Evolutionary conservation across 306 rosid genomes (phyloP), one percentile per base, ranked within the genome.

Genomic region (Glycine latifolia): DNA sequence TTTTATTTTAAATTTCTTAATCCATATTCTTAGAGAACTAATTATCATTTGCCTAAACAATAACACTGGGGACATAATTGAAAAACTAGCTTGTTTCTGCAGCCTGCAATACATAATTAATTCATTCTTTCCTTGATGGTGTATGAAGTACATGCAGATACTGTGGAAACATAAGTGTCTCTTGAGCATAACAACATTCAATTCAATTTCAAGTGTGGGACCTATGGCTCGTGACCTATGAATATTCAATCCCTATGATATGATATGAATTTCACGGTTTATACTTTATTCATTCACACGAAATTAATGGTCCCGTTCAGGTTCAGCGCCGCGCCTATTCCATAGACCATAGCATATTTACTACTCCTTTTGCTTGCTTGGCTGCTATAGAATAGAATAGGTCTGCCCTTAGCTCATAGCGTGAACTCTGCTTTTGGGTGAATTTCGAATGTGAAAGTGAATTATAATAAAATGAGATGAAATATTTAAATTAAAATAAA

Each of bases 321-420:
- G n/a, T 54, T 54, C 77, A 70, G 46, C 71, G 70, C 73, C 54
- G 73, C 54, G 54, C 78, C 73, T 59, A 62, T 58, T 16, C 11
- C 26, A 1, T 54, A 54, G 9, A n/a, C 7, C 20, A 54, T 15
- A 54, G 17, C 44, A 41, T 14, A 3, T 6, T 2, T 7, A 35
- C 4, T 16, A 72, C 60, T 4, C 17, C 65, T 59, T 17, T 20
- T 59, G 37, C 65, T 26, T 26, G 31, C 2, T 26, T 26, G 31
- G 31, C 26, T 60, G 39, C 39, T 10, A 43, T 43, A 43, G 0
- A 43, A 43, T 6, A 10, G 1, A 8, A 20, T 76, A 76, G 70
- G 16, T 26, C 71, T 76, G 80, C 71, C 20, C 33, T 11, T 11
- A 14, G 47, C 47, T 44, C 9, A 11, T 10, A 26, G 52, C 75